Conservation (phyloP, 2,329 filamentous ascomycete genomes). For the Fonsecaea monophora region DNA sequence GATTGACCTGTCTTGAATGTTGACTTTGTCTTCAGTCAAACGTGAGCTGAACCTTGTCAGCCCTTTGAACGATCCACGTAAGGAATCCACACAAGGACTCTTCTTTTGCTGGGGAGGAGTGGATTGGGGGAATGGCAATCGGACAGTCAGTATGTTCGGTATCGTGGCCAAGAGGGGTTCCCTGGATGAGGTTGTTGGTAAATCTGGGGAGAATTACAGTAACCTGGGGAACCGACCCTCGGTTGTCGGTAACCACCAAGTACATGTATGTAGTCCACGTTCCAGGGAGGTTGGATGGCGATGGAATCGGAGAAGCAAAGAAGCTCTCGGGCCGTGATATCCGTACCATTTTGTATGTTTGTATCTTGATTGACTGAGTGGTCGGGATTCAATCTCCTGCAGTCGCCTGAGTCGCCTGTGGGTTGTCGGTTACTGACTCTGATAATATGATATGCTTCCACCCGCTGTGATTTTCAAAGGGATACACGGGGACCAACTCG, state of each 20-base stretch:
- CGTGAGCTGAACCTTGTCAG: background rate
- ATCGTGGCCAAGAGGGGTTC: background rate
- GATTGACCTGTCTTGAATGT: background rate
- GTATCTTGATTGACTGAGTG: background rate
- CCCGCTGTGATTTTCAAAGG: no score
- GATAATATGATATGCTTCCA: no score
- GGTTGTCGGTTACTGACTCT: no score
- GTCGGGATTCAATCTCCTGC: background rate
- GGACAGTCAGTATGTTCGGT: background rate
- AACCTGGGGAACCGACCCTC: background rate
- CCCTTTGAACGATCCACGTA: background rate
- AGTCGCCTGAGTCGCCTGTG: background rate
- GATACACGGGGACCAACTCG: no score
- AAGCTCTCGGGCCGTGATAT: background rate
- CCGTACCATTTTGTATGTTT: background rate
- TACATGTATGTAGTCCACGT: background rate
- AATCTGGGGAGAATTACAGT: background rate
- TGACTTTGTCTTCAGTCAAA: background rate
- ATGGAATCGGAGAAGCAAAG: background rate
- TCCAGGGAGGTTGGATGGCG: background rate
- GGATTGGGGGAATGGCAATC: background rate
- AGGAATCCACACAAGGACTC: background rate
- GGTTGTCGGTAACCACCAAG: background rate
- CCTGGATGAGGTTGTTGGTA: background rate
- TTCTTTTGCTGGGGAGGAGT: background rate